A percentile compares a stretch with the other conserved stretches of the same genome.
Conservation (phyloP, 495 filamentous ascomycete species). For the Entonaema liquescens region DNA sequence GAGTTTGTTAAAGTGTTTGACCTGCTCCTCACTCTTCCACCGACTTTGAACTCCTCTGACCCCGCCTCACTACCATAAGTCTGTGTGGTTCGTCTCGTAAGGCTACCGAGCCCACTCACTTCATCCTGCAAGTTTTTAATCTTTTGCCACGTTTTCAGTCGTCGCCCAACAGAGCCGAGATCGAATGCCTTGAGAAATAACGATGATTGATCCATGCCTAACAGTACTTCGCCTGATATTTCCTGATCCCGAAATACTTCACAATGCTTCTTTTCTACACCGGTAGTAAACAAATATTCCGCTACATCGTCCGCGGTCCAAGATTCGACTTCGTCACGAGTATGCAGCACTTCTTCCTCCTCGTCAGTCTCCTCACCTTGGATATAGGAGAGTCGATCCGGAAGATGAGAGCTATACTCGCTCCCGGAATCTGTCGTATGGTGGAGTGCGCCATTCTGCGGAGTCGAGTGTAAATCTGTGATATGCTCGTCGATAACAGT, state of each 20-base stretch:
- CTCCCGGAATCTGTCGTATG: slow-evolving; percentile 83
- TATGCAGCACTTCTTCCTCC: slow-evolving; percentile 63
- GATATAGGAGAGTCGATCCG: slow-evolving; percentile 85
- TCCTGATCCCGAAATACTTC: slow-evolving; percentile 96
- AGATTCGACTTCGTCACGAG: slow-evolving; percentile 68
- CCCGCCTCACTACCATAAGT: slow-evolving; percentile 64
- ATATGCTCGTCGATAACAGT: slow-evolving; percentile 99
- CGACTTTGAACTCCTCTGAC: slow-evolving; percentile 54
- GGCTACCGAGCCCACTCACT: slow-evolving; percentile 57
- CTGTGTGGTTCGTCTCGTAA: slow-evolving; percentile 56
- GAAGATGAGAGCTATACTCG: slow-evolving; percentile 84
- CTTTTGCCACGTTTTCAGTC: slow-evolving; percentile 94
- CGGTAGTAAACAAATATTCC: slow-evolving; percentile 80
- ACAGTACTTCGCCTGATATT: slow-evolving; percentile 89
- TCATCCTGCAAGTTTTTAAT: slow-evolving; percentile 90
- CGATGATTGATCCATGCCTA: slow-evolving; percentile 94
- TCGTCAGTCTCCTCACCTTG: slow-evolving; percentile 89
- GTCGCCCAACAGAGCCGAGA: slow-evolving; percentile 85
- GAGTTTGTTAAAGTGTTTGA: slow-evolving; percentile 79
- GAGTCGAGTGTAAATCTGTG: slow-evolving; percentile 84
- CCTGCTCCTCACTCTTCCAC: slow-evolving; percentile 51
- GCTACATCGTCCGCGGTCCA: slow-evolving; percentile 86
- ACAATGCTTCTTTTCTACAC: slow-evolving; percentile 85
- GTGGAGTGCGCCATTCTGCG: slow-evolving; percentile 57
- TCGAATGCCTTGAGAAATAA: slow-evolving; percentile 95